These are phyloP conservation scores for Pyrenopolyporus hunteri DNA, from an alignment of 495 filamentous ascomycete genomes.

Conservation along the genomic window DNA sequence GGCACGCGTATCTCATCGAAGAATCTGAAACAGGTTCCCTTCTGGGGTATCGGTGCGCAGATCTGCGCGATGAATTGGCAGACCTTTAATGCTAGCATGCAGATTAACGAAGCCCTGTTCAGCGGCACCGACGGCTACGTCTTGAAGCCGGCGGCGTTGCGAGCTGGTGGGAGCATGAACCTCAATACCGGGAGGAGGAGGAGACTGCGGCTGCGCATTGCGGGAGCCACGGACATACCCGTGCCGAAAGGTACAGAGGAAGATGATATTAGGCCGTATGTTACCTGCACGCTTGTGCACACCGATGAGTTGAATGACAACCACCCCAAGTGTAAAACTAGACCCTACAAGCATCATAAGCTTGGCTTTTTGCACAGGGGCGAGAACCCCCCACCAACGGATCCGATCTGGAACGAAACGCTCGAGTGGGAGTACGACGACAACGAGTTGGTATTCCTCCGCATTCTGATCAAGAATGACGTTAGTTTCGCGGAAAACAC, in stretches of 20 bases:
- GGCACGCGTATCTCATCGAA: conserved; percentile 61
- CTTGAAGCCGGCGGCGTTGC: conserved; percentile 57
- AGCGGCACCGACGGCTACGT: conserved; percentile 60
- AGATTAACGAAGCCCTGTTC: conserved; percentile 64
- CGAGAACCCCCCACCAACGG: conserved; percentile 51
- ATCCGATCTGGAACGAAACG: conserved; percentile 59
- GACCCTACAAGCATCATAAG: conserved; percentile 54
- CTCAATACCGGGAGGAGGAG: conserved; percentile 44
- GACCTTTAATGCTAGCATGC: conserved; percentile 58
- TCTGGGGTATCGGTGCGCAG: conserved; percentile 62
- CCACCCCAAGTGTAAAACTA: conserved; percentile 58
- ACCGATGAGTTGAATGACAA: conserved; percentile 46
- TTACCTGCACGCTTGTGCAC: conserved; percentile 60
- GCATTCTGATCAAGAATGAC: conserved; percentile 61
- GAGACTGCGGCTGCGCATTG: conserved; percentile 51
- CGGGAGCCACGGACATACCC: conserved; percentile 57
- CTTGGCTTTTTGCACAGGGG: conserved; percentile 48
- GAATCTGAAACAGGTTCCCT: conserved; percentile 57
- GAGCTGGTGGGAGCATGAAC: conserved; percentile 52
- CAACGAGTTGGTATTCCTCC: conserved; percentile 58
- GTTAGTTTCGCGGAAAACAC: conserved; percentile 58
- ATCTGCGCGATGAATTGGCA: conserved; percentile 66
- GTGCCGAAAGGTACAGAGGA: conserved; percentile 44
- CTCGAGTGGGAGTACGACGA: conserved; percentile 63
- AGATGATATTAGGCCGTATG: conserved; percentile 54